Percentiles rank a stretch among this genome's conserved stretches.
These are phyloP conservation scores for Phytophthora vignae DNA, from an alignment of 352 stramenopile species.

Conservation along the genomic window DNA sequence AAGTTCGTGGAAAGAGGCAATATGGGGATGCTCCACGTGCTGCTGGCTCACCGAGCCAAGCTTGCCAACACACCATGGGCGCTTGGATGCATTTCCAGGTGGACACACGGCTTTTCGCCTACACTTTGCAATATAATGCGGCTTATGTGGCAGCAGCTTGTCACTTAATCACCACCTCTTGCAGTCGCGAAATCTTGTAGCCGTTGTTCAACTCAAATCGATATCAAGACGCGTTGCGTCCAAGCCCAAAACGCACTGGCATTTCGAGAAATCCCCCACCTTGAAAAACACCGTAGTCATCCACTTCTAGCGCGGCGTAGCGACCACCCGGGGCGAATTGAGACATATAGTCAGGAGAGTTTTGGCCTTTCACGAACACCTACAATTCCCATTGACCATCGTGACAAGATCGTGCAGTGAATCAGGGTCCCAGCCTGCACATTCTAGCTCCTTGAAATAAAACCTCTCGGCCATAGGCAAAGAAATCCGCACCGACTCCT, in stretches of 20 bases:
- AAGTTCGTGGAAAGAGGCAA: too few species aligned
- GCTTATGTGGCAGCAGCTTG: too few species aligned
- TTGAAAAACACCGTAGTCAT: not conserved
- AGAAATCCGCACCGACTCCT: not conserved
- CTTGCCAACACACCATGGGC: too few species aligned
- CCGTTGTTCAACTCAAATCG: not conserved
- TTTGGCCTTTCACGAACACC: not conserved
- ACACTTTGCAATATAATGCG: too few species aligned
- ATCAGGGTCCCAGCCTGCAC: not conserved
- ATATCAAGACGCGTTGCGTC: not conserved
- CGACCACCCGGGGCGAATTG: not conserved
- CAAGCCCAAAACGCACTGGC: not conserved
- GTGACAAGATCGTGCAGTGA: not conserved
- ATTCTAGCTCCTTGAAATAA: not conserved
- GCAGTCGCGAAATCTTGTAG: too few species aligned
- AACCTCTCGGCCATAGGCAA: not conserved
- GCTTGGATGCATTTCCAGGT: too few species aligned
- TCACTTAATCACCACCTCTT: too few species aligned
- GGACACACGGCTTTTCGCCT: not conserved
- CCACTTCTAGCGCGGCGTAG: not conserved
- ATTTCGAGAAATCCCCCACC: not conserved
- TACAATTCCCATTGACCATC: not conserved
- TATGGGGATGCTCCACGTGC: too few species aligned
- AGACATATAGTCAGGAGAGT: not conserved
- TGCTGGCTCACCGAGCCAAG: too few species aligned